phyloP scores from a whole-genome alignment of 306 rosid species.

The Echinosophora koreensis region DNA sequence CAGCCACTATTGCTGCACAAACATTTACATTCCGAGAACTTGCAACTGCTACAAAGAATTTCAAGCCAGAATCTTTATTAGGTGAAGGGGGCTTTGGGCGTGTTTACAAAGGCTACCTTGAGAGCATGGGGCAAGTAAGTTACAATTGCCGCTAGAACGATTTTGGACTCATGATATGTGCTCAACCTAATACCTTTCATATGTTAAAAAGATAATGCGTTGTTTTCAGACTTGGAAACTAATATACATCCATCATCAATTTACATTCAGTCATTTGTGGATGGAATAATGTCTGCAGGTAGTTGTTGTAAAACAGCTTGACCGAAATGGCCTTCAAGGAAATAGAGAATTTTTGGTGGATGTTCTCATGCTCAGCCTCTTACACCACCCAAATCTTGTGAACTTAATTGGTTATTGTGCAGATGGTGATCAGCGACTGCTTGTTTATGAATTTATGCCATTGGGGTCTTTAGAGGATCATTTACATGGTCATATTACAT shows the following conservation, averaged over 20 bases:
- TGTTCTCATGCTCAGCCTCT: slow-evolving; percentile 90
- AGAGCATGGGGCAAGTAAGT: slow-evolving; percentile 75
- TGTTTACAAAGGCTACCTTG: slow-evolving; percentile 80
- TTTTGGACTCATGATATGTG: slow-evolving; percentile 1
- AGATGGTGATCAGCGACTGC: slow-evolving; percentile 83
- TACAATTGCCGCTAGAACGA: neutral
- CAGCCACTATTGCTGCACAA: slow-evolving; percentile 74
- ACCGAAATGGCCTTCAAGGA: slow-evolving; percentile 80
- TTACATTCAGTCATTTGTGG: neutral
- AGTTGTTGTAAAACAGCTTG: slow-evolving; percentile 92
- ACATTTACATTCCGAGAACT: slow-evolving; percentile 83
- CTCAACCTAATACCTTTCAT: slow-evolving; percentile 25
- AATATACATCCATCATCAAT: neutral
- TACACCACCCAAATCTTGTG: slow-evolving; percentile 84
- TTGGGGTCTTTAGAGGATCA: slow-evolving; percentile 91
- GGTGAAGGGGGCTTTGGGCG: slow-evolving; percentile 92
- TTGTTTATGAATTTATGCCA: slow-evolving; percentile 91
- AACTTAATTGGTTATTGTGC: slow-evolving; percentile 88
- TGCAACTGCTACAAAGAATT: slow-evolving; percentile 75
- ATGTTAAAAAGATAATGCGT: slow-evolving; percentile 7
- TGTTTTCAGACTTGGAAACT: neutral
- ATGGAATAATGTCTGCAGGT: slow-evolving; percentile 58
- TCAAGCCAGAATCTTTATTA: slow-evolving; percentile 66
- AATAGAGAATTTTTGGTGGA: slow-evolving; percentile 84
- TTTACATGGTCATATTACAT: slow-evolving; percentile 70